Percentiles rank a stretch among this genome's conserved stretches.
Evolutionary conservation across 305 asterid genomes (phyloP).

Genomic region (Petunia hybrid): DNA sequence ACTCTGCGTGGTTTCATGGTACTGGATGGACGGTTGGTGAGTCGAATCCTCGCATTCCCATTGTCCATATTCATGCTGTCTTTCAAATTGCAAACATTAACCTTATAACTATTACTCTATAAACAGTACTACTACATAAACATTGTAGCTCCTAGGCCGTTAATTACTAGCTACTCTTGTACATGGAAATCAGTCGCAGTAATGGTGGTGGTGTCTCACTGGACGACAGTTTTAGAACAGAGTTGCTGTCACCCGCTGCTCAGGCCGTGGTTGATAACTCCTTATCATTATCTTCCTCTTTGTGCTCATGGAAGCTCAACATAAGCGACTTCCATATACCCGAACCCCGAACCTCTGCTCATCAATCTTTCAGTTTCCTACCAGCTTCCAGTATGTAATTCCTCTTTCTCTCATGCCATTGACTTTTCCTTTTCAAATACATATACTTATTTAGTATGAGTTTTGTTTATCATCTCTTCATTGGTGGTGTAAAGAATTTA

Average conservation of each 20-base stretch:
- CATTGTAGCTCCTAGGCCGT: neutral
- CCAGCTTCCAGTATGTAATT: neutral
- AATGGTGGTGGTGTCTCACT: neutral
- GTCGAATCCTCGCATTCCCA: slow-evolving; percentile 21
- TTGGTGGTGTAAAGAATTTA: too few relatives aligned
- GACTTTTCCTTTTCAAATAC: neutral
- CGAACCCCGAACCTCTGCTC: slow-evolving; percentile 7
- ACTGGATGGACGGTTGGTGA: slow-evolving; percentile 17
- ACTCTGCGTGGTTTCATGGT: neutral
- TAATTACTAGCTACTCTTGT: neutral
- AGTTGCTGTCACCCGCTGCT: slow-evolving; percentile 10
- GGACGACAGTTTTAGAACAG: slow-evolving; percentile 27
- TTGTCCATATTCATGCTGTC: neutral
- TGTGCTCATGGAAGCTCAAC: slow-evolving; percentile 6
- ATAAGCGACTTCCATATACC: slow-evolving; percentile 22
- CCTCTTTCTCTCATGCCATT: neutral
- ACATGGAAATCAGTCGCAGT: neutral
- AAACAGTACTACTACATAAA: neutral
- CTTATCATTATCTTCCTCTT: neutral
- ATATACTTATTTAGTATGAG: neutral
- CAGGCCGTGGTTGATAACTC: neutral
- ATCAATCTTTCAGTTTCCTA: slow-evolving; percentile 19
- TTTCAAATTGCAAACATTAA: neutral
- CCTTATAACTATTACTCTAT: neutral
- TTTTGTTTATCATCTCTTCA: too few relatives aligned